Evolutionary conservation across 108 stramenopile species (phyloP).

Genomic region (Nitzschia sp.): DNA sequence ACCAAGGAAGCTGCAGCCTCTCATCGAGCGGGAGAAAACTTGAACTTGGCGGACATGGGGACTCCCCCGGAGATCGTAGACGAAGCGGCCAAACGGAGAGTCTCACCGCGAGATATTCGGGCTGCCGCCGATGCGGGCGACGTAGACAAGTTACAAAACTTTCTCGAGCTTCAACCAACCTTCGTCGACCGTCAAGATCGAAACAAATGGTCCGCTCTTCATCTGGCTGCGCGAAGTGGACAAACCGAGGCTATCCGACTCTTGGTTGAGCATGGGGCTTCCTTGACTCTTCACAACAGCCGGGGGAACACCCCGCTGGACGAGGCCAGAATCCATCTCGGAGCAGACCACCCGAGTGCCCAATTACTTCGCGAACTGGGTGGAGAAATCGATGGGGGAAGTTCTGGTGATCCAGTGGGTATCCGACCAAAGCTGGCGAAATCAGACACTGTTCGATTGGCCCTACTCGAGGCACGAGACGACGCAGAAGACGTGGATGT

Average conservation of each 20-base stretch:
- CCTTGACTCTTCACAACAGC: not conserved
- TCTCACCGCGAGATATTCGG: conserved; percentile 37
- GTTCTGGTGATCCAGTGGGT: too few species aligned
- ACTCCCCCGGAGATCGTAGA: not conserved
- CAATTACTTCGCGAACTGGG: not conserved
- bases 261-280: conserved; percentile 9
- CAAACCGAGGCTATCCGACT: conserved; percentile 10
- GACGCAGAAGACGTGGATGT: conserved; percentile 1
- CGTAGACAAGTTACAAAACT: conserved; percentile 5
- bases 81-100: conserved; percentile 9
- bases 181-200: conserved; percentile 33
- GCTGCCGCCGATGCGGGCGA: conserved; percentile 29
- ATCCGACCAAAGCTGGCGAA: not conserved
- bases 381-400: not conserved
- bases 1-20: not conserved
- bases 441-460: not conserved
- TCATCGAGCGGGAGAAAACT: not conserved
- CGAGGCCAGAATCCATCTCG: not conserved
- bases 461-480: not conserved
- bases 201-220: conserved; percentile 35
- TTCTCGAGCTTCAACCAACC: not conserved
- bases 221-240: conserved; percentile 24
- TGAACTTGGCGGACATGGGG: not conserved
- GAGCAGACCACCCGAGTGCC: conserved; percentile 5
- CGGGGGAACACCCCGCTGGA: conserved; percentile 4